Conservation (phyloP, 2,329 filamentous ascomycete species). For the Seiridium unicorne region DNA sequence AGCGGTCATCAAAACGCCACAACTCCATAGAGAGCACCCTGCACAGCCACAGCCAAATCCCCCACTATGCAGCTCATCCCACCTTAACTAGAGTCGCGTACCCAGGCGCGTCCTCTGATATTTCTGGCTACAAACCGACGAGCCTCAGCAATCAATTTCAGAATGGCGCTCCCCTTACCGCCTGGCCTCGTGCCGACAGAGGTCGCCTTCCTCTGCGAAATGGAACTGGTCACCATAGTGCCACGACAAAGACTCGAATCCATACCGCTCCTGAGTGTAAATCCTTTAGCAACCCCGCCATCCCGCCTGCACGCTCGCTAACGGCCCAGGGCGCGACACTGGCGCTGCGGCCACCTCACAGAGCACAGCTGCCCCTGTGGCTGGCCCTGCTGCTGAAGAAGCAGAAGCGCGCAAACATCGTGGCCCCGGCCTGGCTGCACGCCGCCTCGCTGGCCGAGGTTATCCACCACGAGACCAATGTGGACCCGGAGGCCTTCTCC, state of each 20-base stretch:
- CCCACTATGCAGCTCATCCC: not conserved
- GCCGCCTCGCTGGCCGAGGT: slow-evolving; percentile 73
- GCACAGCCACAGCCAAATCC: not conserved
- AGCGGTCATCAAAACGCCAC: no score
- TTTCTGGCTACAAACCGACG: not conserved
- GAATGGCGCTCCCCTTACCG: slow-evolving; percentile 28
- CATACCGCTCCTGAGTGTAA: slow-evolving; percentile 81
- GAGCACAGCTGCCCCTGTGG: slow-evolving; percentile 83
- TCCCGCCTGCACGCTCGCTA: slow-evolving; percentile 11
- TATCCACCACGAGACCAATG: slow-evolving; percentile 75
- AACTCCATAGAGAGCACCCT: not conserved
- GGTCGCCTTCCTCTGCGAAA: slow-evolving; percentile 93
- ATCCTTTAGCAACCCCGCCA: slow-evolving; percentile 17
- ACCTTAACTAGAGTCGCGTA: not conserved
- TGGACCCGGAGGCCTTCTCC: slow-evolving; percentile 71
- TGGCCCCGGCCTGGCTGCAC: slow-evolving; percentile 86
- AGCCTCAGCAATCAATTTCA: not conserved
- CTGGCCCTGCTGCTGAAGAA: slow-evolving; percentile 92
- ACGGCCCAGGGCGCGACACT: slow-evolving; percentile 69
- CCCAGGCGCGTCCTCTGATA: not conserved
- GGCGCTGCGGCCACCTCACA: slow-evolving; percentile 75
- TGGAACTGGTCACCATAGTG: slow-evolving; percentile 92
- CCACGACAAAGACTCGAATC: slow-evolving; percentile 87
- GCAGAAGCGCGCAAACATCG: slow-evolving; percentile 88
- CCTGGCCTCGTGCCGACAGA: slow-evolving; percentile 75